These are phyloP conservation scores for Cenchrus fungigraminus DNA, from an alignment of 176 grass and related monocot species.

Conservation along the genomic window DNA sequence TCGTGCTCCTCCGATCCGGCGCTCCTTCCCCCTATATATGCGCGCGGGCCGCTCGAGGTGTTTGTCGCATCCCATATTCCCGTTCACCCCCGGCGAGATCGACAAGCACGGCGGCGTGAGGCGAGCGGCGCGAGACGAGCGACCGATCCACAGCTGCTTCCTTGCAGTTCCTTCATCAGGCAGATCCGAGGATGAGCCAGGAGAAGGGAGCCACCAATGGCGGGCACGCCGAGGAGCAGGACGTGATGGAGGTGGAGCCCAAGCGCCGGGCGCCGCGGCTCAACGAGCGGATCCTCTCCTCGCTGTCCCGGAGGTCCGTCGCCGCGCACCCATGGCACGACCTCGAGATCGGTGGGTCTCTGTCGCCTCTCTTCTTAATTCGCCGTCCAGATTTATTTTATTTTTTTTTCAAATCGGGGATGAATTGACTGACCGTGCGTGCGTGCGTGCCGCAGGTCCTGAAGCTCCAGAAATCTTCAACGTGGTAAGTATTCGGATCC, in stretches of 20 bases:
- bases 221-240: slow-evolving; percentile 21
- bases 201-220: slow-evolving; percentile 17
- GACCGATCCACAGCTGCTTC: background rate
- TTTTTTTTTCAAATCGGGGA: background rate
- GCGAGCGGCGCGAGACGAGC: background rate
- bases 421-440: background rate
- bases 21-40: slow-evolving; percentile 7
- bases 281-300: slow-evolving; percentile 92
- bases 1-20: too few relatives aligned
- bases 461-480: slow-evolving; percentile 89
- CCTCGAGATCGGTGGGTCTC: slow-evolving; percentile 76
- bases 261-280: slow-evolving; percentile 48
- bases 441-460: slow-evolving; percentile 46
- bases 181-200: slow-evolving; percentile 23
- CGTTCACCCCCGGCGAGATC: background rate
- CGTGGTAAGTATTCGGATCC: slow-evolving; percentile 54
- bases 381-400: too few relatives aligned
- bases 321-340: slow-evolving; percentile 99
- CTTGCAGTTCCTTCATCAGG: background rate
- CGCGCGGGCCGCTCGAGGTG: background rate
- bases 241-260: slow-evolving; percentile 26
- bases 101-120: background rate
- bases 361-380: too few relatives aligned
- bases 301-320: slow-evolving; percentile 81
- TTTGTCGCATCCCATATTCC: background rate